phyloP scores from a whole-genome alignment of 306 rosid genomes.

The Acacia confusa region DNA sequence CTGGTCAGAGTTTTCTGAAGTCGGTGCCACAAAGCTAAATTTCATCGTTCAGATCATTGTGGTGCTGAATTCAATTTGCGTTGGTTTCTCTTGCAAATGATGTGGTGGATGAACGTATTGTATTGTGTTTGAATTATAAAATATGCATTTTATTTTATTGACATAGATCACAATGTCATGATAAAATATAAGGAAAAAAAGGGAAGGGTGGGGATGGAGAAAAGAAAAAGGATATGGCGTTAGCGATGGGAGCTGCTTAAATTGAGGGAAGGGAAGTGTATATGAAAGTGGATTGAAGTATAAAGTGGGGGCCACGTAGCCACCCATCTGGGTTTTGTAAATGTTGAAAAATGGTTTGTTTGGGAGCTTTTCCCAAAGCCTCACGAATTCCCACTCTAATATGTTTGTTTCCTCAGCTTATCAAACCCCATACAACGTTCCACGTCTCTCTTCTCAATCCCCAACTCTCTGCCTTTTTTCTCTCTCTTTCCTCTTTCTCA shows the following conservation, averaged over 20 bases:
- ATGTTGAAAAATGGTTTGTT: neutral
- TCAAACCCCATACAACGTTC: neutral
- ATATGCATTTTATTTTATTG: neutral
- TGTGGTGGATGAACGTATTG: too few species aligned
- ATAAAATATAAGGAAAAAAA: too few species aligned
- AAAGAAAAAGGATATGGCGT: neutral
- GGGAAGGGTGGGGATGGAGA: neutral
- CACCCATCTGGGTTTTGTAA: conserved; percentile 34
- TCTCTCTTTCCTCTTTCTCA: neutral
- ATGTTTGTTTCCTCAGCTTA: neutral
- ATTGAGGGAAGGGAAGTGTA: neutral
- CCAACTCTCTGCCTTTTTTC: neutral
- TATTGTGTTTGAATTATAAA: too few species aligned
- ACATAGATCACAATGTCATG: too few species aligned
- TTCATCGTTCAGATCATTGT: neutral
- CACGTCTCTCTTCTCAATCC: neutral
- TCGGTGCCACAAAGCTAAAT: neutral
- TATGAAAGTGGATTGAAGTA: neutral
- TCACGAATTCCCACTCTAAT: neutral
- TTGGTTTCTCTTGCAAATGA: too few species aligned
- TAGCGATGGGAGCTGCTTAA: neutral
- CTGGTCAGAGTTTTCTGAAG: neutral
- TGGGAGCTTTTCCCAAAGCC: conserved; percentile 30
- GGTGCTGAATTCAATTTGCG: neutral
- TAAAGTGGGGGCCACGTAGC: conserved; percentile 20